Percentiles rank a stretch among this genome's conserved stretches.
Conservation (phyloP, 2,329 filamentous ascomycete species). For the Fusarium protoensiforme region DNA sequence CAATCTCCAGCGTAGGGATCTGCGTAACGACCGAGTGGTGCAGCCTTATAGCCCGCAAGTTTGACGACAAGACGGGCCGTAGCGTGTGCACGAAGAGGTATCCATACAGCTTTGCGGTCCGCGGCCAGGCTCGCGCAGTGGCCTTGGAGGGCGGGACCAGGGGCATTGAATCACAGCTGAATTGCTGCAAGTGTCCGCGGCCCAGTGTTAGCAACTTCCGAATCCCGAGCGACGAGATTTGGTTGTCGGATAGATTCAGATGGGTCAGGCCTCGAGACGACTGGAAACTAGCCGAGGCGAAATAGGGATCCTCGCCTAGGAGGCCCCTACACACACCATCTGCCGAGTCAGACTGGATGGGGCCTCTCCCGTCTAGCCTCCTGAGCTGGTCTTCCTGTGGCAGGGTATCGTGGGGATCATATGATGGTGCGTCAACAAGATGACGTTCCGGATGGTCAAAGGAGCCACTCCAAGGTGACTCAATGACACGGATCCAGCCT, state of each 20-base stretch:
- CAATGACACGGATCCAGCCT: slow-evolving; percentile 57
- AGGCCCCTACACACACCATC: slow-evolving; percentile 41
- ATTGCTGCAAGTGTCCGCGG: slow-evolving; percentile 60
- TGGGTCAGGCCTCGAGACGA: slow-evolving; percentile 59
- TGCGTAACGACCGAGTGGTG: slow-evolving; percentile 71
- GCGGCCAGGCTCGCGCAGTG: slow-evolving; percentile 40
- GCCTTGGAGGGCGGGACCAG: slow-evolving; percentile 39
- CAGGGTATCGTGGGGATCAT: slow-evolving; percentile 32
- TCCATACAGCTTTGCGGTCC: slow-evolving; percentile 52
- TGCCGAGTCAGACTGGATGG: slow-evolving; percentile 42
- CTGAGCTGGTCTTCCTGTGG: slow-evolving; percentile 38
- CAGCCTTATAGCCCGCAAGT: slow-evolving; percentile 63
- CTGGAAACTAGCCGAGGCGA: slow-evolving; percentile 33
- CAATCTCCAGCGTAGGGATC: slow-evolving; percentile 57
- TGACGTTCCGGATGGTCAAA: slow-evolving; percentile 61
- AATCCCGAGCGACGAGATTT: slow-evolving; percentile 57
- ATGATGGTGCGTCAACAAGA: slow-evolving; percentile 59
- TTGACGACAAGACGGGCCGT: slow-evolving; percentile 64
- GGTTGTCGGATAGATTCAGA: slow-evolving; percentile 63
- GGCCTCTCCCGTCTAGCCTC: slow-evolving; percentile 47
- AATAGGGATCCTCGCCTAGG: slow-evolving; percentile 36
- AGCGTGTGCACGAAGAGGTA: slow-evolving; percentile 59
- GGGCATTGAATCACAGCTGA: slow-evolving; percentile 61
- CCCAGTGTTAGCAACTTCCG: slow-evolving; percentile 55
- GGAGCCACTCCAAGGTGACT: slow-evolving; percentile 57